Percentiles rank a stretch among this genome's conserved stretches.
Evolutionary conservation across 805 yeast genomes (phyloP).

Genomic region (Lachancea sp.): DNA sequence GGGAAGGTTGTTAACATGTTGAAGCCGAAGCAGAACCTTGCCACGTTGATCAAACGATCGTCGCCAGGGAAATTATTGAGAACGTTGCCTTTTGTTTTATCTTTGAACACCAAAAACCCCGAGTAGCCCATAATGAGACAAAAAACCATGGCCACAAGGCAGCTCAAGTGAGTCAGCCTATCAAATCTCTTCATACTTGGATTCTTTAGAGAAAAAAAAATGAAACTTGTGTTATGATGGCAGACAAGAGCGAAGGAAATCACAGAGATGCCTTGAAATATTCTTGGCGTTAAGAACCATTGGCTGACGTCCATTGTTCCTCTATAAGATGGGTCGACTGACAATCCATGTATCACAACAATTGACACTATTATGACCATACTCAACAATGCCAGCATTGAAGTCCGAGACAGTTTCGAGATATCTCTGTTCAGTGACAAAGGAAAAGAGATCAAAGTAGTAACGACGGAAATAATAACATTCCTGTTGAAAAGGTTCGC

Average conservation of each 20-base stretch:
- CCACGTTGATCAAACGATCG: slow-evolving; percentile 73
- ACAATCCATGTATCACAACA: slow-evolving; percentile 70
- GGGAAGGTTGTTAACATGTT: slow-evolving; percentile 93
- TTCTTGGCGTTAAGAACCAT: slow-evolving; percentile 51
- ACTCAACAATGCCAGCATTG: slow-evolving; percentile 77
- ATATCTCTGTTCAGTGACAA: slow-evolving; percentile 75
- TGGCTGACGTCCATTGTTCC: slow-evolving; percentile 41
- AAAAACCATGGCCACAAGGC: slow-evolving; percentile 71
- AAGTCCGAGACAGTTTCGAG: slow-evolving; percentile 77
- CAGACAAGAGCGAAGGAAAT: slow-evolving; percentile 93
- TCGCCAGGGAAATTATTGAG: slow-evolving; percentile 77
- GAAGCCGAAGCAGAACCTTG: slow-evolving; percentile 84
- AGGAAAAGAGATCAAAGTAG: slow-evolving; percentile 73
- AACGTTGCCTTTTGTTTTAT: slow-evolving; percentile 77
- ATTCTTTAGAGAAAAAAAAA: slow-evolving; percentile 71
- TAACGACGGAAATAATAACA: slow-evolving; percentile 61
- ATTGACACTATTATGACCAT: slow-evolving; percentile 74
- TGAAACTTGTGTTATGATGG: slow-evolving; percentile 89
- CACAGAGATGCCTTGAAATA: slow-evolving; percentile 89
- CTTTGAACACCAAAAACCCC: slow-evolving; percentile 71
- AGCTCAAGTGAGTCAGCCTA: slow-evolving; percentile 74
- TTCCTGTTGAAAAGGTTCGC: slow-evolving; percentile 50
- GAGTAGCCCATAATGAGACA: slow-evolving; percentile 73
- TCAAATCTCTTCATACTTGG: slow-evolving; percentile 75
- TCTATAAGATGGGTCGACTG: slow-evolving; percentile 40